Conservation (phyloP, 164 flowering plant species). For the Pachysandra terminalis region DNA sequence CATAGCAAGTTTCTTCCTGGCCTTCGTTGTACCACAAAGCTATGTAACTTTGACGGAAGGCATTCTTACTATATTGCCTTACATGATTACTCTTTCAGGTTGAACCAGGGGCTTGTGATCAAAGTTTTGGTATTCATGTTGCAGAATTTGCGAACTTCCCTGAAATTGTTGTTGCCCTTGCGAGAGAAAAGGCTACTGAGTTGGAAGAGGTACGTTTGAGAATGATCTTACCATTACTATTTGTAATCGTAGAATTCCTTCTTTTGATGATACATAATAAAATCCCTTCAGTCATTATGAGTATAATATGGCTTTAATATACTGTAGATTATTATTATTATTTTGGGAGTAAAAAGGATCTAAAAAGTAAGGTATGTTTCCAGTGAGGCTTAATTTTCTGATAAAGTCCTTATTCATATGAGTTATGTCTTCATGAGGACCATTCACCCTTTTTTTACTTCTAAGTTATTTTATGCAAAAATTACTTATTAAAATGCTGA, state of each 20-base stretch:
- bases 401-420: too few relatives aligned
- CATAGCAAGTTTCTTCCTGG: too few relatives aligned
- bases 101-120: slow-evolving; percentile 94
- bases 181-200: slow-evolving; percentile 94
- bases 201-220: slow-evolving; percentile 62
- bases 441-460: too few relatives aligned
- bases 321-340: too few relatives aligned
- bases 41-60: too few relatives aligned
- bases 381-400: too few relatives aligned
- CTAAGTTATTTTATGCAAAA: too few relatives aligned
- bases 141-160: slow-evolving; percentile 98
- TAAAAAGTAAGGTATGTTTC: too few relatives aligned
- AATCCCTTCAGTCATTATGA: background rate
- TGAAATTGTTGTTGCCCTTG: slow-evolving; percentile 81
- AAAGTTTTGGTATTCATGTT: slow-evolving; percentile 98
- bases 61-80: background rate
- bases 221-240: background rate
- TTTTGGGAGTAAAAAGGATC: too few relatives aligned
- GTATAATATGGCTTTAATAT: background rate
- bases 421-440: too few relatives aligned
- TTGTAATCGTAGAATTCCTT: background rate
- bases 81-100: slow-evolving; percentile 46
- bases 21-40: too few relatives aligned
- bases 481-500: too few relatives aligned
- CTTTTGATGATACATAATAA: background rate